Percentiles rank a stretch among this genome's conserved stretches.
Evolutionary conservation across 1,284 basidiomycete genomes (phyloP).

Genomic region (Farysia itapuensis): DNA sequence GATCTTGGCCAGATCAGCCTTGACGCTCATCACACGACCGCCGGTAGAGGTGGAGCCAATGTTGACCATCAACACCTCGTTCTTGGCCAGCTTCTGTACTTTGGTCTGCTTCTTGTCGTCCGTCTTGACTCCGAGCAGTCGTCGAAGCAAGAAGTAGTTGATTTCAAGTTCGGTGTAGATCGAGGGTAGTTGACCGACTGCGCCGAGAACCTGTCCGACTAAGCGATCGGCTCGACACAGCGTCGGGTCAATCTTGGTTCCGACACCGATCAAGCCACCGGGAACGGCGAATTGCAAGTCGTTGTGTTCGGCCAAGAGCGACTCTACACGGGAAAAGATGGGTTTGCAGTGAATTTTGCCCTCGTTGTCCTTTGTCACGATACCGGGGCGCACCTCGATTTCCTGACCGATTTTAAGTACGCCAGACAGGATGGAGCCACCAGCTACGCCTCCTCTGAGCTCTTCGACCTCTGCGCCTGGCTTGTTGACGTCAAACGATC

Average conservation of each 20-base stretch:
- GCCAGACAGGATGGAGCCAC: constrained; percentile 91
- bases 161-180: constrained; percentile 92
- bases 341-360: constrained; percentile 90
- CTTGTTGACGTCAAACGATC: constrained; percentile 99
- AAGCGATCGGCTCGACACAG: constrained; percentile 94
- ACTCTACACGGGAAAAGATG: constrained; percentile 87
- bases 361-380: constrained; percentile 90
- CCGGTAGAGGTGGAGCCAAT: constrained; percentile 60
- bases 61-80: constrained; percentile 75
- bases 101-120: constrained; percentile 99
- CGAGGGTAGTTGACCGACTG: constrained; percentile 86
- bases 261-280: constrained; percentile 95
- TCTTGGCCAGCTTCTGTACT: constrained; percentile 81
- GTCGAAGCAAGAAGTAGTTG: constrained; percentile 67
- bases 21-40: constrained; percentile 54
- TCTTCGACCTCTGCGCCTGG: constrained; percentile 96
- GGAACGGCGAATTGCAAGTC: constrained; percentile 92
- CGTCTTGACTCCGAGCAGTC: constrained; percentile 94
- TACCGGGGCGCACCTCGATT: constrained; percentile 95
- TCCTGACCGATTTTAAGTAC: constrained; percentile 87
- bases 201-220: constrained; percentile 92
- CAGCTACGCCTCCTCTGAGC: constrained; percentile 95
- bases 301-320: constrained; percentile 91
- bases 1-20: constrained; percentile 59
- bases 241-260: constrained; percentile 93